A percentile compares a stretch with the other conserved stretches of the same genome.
phyloP scores from a whole-genome alignment of 345 rosid genomes.

The Populus alba region DNA sequence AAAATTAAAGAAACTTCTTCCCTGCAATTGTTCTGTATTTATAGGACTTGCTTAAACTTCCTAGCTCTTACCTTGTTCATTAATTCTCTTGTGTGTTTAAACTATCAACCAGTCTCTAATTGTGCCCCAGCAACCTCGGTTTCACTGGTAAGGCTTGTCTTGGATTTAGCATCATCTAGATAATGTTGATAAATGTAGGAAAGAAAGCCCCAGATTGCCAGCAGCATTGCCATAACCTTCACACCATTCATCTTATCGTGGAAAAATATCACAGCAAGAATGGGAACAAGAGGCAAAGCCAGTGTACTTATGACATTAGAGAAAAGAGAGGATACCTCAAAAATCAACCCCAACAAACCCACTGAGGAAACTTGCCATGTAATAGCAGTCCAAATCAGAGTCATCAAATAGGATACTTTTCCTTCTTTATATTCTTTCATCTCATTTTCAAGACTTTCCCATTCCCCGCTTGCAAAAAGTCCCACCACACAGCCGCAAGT shows the following conservation, averaged over 20 bases:
- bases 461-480: conserved; percentile 45
- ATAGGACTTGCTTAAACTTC: too few relatives aligned
- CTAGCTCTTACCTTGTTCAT: too few relatives aligned
- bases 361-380: conserved; percentile 46
- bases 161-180: conserved; percentile 32
- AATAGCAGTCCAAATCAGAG: conserved; percentile 46
- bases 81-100: too few relatives aligned
- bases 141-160: not conserved
- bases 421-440: conserved; percentile 38
- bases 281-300: conserved; percentile 44
- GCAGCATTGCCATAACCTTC: conserved; percentile 47
- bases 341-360: conserved; percentile 47
- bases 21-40: too few relatives aligned
- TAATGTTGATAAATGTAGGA: conserved; percentile 51
- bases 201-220: conserved; percentile 53
- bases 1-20: too few relatives aligned
- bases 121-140: not conserved
- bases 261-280: conserved; percentile 51
- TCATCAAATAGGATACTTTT: conserved; percentile 40
- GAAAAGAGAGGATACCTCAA: conserved; percentile 51
- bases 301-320: conserved; percentile 52
- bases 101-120: conserved; percentile 25
- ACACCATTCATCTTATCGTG: conserved; percentile 54
- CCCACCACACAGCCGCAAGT: conserved; percentile 45
- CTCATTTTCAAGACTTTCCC: conserved; percentile 38